phyloP scores from a whole-genome alignment of 257 asterid genomes.

The Rehmannia glutinosa region DNA sequence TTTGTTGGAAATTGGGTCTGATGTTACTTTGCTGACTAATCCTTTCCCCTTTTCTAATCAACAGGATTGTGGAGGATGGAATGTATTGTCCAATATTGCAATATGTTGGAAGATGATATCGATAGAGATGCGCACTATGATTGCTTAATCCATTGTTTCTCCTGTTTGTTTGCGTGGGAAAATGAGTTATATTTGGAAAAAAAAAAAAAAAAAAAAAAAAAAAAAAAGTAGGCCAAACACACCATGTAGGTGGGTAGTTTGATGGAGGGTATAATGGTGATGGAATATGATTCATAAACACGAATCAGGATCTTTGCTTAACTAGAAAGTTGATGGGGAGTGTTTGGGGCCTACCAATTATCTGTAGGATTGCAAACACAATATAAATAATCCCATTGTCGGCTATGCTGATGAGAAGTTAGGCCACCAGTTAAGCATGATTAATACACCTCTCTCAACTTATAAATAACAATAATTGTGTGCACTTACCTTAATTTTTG shows the following conservation, averaged over 20 bases:
- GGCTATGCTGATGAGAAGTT: constrained; percentile 40
- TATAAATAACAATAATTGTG: constrained; percentile 3
- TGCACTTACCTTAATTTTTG: neutral
- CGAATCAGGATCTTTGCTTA: constrained; percentile 52
- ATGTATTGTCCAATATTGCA: constrained; percentile 23
- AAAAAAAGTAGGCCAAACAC: constrained; percentile 43
- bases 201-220: neutral
- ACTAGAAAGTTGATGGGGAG: constrained; percentile 35
- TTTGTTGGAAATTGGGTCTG: constrained; percentile 19
- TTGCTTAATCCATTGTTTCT: constrained; percentile 12
- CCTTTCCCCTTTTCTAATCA: constrained; percentile 9
- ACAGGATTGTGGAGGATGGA: constrained; percentile 30
- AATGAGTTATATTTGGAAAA: constrained; percentile 17
- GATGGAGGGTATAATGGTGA: constrained; percentile 27
- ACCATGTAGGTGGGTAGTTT: constrained; percentile 23
- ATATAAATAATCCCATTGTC: constrained; percentile 39
- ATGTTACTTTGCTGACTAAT: constrained; percentile 31
- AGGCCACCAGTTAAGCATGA: constrained; percentile 45
- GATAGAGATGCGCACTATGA: constrained; percentile 37
- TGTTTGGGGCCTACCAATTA: constrained; percentile 35
- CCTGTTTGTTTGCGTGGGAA: constrained; percentile 27
- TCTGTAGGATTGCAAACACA: constrained; percentile 30
- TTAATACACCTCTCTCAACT: constrained; percentile 14
- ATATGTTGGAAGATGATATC: constrained; percentile 17
- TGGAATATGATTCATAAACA: constrained; percentile 47